Conservation (phyloP, 495 filamentous ascomycete species). For the Aspergillus ellipticus region DNA sequence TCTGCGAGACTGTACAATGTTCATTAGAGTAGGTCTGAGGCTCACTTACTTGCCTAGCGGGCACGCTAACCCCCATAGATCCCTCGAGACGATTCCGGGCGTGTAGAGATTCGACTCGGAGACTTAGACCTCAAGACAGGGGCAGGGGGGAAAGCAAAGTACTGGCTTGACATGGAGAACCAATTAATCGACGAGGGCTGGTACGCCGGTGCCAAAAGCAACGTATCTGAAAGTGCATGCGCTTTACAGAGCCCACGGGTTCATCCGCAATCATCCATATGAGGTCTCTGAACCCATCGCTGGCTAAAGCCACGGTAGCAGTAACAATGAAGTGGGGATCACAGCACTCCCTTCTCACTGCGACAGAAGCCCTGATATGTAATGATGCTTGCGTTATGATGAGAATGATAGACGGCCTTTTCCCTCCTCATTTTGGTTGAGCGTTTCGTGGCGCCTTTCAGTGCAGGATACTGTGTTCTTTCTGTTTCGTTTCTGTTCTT, state of each 20-base stretch:
- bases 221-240: conserved; percentile 29
- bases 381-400: not conserved
- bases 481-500: too few relatives aligned
- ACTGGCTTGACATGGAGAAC: conserved; percentile 68
- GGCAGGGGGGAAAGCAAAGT: conserved; percentile 59
- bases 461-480: too few relatives aligned
- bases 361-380: not conserved
- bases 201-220: conserved; percentile 53
- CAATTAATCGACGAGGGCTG: conserved; percentile 66
- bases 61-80: conserved; percentile 17
- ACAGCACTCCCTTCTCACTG: not conserved
- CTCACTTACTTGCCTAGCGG: not conserved
- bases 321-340: not conserved
- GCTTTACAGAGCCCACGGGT: conserved; percentile 22
- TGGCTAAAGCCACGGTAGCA: not conserved
- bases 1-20: conserved; percentile 82
- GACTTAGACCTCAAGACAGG: conserved; percentile 88
- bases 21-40: conserved; percentile 52
- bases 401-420: not conserved
- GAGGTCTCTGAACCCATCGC: not conserved
- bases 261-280: conserved; percentile 18
- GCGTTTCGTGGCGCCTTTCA: too few relatives aligned
- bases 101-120: conserved; percentile 70
- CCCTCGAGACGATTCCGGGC: conserved; percentile 25
- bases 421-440: too few relatives aligned